phyloP scores from a whole-genome alignment of 2,329 filamentous ascomycete species.

The Nigrospora osmanthi region DNA sequence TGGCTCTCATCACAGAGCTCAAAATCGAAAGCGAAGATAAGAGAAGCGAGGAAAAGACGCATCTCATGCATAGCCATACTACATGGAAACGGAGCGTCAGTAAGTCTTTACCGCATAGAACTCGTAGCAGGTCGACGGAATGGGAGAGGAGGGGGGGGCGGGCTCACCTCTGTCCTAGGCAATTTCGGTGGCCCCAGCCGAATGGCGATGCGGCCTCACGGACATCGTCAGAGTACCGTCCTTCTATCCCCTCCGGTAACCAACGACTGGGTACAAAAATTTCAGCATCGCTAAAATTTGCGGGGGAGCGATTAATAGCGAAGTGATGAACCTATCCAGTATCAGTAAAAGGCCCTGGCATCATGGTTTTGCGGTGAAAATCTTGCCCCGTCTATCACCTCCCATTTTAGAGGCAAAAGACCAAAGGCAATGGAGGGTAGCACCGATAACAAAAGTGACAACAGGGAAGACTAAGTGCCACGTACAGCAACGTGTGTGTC shows the following conservation, averaged over 20 bases:
- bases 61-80: slow-evolving; percentile 8
- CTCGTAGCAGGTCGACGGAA: no score
- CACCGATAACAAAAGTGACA: no score
- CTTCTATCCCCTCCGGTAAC: slow-evolving; percentile 2
- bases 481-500: slow-evolving; percentile 9
- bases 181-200: slow-evolving; percentile 9
- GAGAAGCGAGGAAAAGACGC: slow-evolving; percentile 3
- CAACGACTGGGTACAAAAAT: slow-evolving; percentile 11
- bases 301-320: slow-evolving; percentile 7
- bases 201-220: slow-evolving; percentile 12
- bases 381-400: no score
- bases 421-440: no score
- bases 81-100: no score
- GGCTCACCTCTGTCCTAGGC: slow-evolving; percentile 10
- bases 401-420: no score
- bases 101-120: no score
- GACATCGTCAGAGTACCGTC: background rate
- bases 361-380: no score
- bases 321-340: slow-evolving; percentile 4
- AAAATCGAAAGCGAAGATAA: slow-evolving; percentile 6
- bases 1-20: slow-evolving; percentile 4
- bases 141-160: no score
- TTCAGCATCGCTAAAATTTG: slow-evolving; percentile 7
- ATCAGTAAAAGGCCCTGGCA: no score
- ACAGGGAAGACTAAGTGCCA: no score